Conservation (phyloP, 2,329 filamentous ascomycete species). For the Colletotrichum sp. region DNA sequence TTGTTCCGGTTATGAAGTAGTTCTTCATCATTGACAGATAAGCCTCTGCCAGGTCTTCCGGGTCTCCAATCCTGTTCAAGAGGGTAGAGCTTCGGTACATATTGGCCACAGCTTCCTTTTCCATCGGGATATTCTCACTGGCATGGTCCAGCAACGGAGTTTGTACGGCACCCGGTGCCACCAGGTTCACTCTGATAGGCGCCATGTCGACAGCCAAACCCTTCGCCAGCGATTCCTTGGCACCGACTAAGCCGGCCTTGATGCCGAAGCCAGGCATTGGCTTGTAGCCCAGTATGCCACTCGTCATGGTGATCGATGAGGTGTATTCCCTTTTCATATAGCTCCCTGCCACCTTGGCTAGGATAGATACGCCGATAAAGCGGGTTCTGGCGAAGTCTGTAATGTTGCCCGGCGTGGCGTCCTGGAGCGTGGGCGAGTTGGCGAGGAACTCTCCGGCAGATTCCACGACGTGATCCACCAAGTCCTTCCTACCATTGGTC, state of each 20-base stretch:
- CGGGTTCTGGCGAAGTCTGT: constrained; percentile 42
- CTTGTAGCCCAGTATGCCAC: constrained; percentile 54
- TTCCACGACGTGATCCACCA: constrained; percentile 58
- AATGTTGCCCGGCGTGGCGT: background rate
- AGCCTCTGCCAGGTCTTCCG: constrained; percentile 46
- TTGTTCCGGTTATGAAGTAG: constrained; percentile 38
- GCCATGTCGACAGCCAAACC: constrained; percentile 67
- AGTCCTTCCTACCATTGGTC: constrained; percentile 45
- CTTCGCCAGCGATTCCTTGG: constrained; percentile 56
- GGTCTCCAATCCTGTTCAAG: background rate
- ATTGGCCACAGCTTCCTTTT: background rate
- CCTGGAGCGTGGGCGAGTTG: background rate
- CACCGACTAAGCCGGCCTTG: constrained; percentile 52
- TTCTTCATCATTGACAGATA: constrained; percentile 50
- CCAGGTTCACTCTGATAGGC: constrained; percentile 68
- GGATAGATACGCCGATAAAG: constrained; percentile 46
- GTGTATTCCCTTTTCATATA: constrained; percentile 46
- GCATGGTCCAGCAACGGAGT: constrained; percentile 43
- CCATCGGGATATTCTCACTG: background rate
- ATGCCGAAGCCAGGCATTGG: constrained; percentile 58
- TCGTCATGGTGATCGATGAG: constrained; percentile 62
- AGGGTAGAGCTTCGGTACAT: background rate
- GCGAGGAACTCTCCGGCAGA: background rate
- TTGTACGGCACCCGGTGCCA: constrained; percentile 59
- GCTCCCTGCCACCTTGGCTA: constrained; percentile 53